Percentiles rank a stretch among this genome's conserved stretches.
These are phyloP conservation scores for Neocucurbitaria cava DNA, from an alignment of 2,329 filamentous ascomycete species.

Conservation along the genomic window DNA sequence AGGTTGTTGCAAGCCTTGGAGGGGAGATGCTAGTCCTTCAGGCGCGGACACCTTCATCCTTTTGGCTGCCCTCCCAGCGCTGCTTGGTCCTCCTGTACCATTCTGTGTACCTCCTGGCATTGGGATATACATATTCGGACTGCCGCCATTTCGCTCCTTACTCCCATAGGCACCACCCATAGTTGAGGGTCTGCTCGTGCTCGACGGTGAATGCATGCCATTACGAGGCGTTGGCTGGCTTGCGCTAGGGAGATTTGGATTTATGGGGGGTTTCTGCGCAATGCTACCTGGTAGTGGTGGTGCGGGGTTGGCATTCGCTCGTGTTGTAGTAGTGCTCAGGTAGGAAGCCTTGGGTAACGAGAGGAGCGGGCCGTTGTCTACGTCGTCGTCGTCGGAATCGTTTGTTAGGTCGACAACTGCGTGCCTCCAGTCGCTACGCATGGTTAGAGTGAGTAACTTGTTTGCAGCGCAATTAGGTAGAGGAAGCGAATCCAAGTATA, in stretches of 20 bases:
- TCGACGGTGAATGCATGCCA: neutral
- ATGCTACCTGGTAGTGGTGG: conserved; percentile 3
- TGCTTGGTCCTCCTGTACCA: neutral
- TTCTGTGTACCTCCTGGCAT: neutral
- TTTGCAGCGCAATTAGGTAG: neutral
- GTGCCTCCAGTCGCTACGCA: conserved; percentile 21
- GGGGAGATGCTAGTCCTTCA: neutral
- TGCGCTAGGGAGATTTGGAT: neutral
- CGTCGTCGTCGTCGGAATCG: conserved; percentile 24
- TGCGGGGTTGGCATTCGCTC: neutral
- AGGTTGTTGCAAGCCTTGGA: neutral
- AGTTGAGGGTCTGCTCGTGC: neutral
- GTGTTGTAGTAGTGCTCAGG: neutral
- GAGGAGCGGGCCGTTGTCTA: neutral
- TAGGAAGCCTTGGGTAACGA: neutral
- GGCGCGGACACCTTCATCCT: conserved; percentile 27
- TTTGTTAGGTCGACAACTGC: conserved; percentile 31
- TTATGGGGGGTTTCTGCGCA: neutral
- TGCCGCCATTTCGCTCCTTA: neutral
- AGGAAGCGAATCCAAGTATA: neutral
- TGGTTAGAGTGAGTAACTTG: conserved; percentile 15
- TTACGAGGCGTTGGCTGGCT: neutral
- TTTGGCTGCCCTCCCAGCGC: conserved; percentile 21
- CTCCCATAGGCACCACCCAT: neutral
- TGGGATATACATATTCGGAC: neutral